Evolutionary conservation across 2,329 filamentous ascomycete genomes (phyloP).

Genomic region (Neonectria sp.): DNA sequence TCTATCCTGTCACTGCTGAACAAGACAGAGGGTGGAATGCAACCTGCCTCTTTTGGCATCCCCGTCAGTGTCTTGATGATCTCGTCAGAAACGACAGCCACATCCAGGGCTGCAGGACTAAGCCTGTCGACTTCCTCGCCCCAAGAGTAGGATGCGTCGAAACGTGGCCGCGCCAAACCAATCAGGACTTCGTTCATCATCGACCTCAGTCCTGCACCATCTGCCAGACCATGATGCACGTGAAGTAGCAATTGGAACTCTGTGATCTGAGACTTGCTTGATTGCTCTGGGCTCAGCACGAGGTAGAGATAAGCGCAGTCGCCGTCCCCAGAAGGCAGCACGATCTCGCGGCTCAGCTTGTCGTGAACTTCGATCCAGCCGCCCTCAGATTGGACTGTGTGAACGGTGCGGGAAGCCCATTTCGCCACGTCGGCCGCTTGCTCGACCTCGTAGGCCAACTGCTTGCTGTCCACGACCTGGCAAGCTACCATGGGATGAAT

Average conservation of each 20-base stretch:
- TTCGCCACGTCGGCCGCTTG: slow-evolving; percentile 1
- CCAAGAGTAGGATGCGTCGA: background rate
- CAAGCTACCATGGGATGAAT: slow-evolving; percentile 18
- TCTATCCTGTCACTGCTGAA: background rate
- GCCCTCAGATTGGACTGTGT: background rate
- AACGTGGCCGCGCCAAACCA: background rate
- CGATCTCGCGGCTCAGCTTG: slow-evolving; percentile 14
- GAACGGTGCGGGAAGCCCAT: slow-evolving; percentile 15
- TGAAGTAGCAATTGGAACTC: slow-evolving; percentile 23
- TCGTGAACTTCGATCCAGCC: slow-evolving; percentile 12
- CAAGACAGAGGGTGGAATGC: background rate
- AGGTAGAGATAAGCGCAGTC: slow-evolving; percentile 24
- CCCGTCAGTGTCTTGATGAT: slow-evolving; percentile 2
- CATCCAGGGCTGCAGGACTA: slow-evolving; percentile 17
- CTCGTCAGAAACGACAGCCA: slow-evolving; percentile 16
- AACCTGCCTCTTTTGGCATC: slow-evolving; percentile 23
- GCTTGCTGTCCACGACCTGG: slow-evolving; percentile 20
- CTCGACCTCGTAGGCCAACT: slow-evolving; percentile 15
- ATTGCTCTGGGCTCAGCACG: slow-evolving; percentile 4
- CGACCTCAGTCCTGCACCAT: slow-evolving; percentile 14
- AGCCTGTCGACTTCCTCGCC: slow-evolving; percentile 19
- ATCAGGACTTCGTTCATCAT: slow-evolving; percentile 23
- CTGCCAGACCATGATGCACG: slow-evolving; percentile 18
- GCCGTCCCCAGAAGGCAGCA: slow-evolving; percentile 11
- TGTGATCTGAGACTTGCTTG: slow-evolving; percentile 9